Base-by-base conservation (phyloP, 129 eudicot genomes). In the Tagetes erecta region DNA sequence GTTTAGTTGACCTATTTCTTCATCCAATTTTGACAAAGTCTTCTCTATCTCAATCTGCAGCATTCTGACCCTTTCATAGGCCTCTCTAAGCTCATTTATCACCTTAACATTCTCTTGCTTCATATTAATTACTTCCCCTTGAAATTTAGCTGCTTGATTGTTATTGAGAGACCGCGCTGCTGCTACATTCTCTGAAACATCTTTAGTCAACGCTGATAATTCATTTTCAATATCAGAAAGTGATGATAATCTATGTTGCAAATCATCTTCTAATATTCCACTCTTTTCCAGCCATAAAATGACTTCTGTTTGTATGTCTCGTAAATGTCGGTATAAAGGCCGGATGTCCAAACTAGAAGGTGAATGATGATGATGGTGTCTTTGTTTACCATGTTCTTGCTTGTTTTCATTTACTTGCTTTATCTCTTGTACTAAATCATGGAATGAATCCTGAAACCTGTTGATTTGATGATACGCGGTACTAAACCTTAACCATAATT, bases 71-170 rank as follows among this genome's bases (percentile, higher is more conserved):
- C 83, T 76, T 33, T 84, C 80, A 35, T 76, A 52, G 3, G 92
- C 95, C 10, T 70, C 82, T 68, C 62, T 66, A n/a, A 86, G 79
- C 75, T 91, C 95, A 6, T 81, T 67, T 33, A 85, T 80, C 5
- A 88, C 88, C 65, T 91, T 91, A 40, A 64, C 71, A 39, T 88
- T 91, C 67, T 88, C 92, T 34, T 88, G 88, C 64, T 88, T 86
- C 97, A 91, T 91, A 64, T 88, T 86, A 49, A 71, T 70, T 58
- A 91, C 64, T 72, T 88, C 97, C 11, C 95, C 95, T 47, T 87
- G 91, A 75, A 86, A 91, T 71, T 77, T 88, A 49, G 88, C 95
- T 10, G 87, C 87, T 60, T 88, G 86, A 63, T 81, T 75, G 8
- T 75, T 81, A 75, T 60, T 72, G 4, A 90, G 84, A 10, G 41